These are phyloP conservation scores for Botryotinia globosa DNA, from an alignment of 2,329 filamentous ascomycete genomes.

Conservation along the genomic window DNA sequence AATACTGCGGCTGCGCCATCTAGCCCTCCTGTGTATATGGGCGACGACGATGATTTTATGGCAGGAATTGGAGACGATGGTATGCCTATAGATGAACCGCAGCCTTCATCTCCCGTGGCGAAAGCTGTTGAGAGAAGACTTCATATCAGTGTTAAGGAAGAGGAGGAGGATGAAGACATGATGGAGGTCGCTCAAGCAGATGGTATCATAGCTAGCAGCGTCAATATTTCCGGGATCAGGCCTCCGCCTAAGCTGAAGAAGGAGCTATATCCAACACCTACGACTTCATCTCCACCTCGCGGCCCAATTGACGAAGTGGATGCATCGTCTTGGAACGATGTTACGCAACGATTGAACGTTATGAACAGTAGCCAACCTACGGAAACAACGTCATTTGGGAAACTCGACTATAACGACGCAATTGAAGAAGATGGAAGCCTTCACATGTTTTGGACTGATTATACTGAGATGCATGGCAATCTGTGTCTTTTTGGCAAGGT, in stretches of 20 bases:
- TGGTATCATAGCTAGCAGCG: slow-evolving; percentile 64
- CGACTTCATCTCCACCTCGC: slow-evolving; percentile 72
- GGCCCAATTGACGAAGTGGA: slow-evolving; percentile 62
- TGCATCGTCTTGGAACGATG: slow-evolving; percentile 81
- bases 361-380: slow-evolving; percentile 69
- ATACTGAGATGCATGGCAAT: slow-evolving; percentile 86
- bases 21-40: slow-evolving; percentile 46
- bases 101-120: slow-evolving; percentile 81
- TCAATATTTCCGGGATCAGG: slow-evolving; percentile 82
- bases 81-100: slow-evolving; percentile 79
- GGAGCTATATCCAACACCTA: slow-evolving; percentile 65
- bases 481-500: slow-evolving; percentile 96
- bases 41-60: slow-evolving; percentile 57
- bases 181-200: slow-evolving; percentile 82
- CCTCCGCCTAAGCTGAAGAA: slow-evolving; percentile 74
- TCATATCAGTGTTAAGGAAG: slow-evolving; percentile 58
- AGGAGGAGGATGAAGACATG: slow-evolving; percentile 73
- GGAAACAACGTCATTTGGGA: slow-evolving; percentile 67
- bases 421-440: slow-evolving; percentile 91
- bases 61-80: slow-evolving; percentile 61
- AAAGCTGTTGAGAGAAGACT: slow-evolving; percentile 73
- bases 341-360: slow-evolving; percentile 83
- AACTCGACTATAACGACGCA: slow-evolving; percentile 79
- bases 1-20: slow-evolving; percentile 40
- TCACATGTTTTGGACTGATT: slow-evolving; percentile 96